Evolutionary conservation across 2,329 filamentous ascomycete species (phyloP), one percentile per base, ranked within the genome.

Genomic region (Helminthosporium solani): DNA sequence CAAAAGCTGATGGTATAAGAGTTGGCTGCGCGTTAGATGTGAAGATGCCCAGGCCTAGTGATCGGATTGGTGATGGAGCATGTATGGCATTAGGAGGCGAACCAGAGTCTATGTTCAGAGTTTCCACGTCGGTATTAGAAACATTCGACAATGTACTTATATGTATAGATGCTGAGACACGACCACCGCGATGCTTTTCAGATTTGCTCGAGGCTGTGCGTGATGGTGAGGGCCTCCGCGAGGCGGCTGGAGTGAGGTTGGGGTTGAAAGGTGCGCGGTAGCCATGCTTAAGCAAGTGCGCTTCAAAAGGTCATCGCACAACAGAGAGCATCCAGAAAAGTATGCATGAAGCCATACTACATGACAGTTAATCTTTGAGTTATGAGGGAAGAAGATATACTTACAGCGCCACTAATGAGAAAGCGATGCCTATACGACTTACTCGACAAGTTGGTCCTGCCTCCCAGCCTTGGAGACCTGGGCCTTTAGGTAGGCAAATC

Each of bases 281-380:
- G 16, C 52, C 55, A 18, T 60, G 54, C 14, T 57, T 64, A 40
- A 68, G 58, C 1, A 70, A 43, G 44, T 65, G 61, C 9, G 68
- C 67, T 45, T 71, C 68, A 36, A 71, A 71, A 1, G 68, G 68
- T 20, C 67, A 66, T 11, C 62, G 56, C 7, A 68, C 58, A 7
- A 57, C 50, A 18, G 61, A 57, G 21, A 71, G 61, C 34, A 69
- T 60, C 8, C 56, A 59, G 33, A 71, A 71, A 9, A 70, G 50
- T 3, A 50, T 52, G 31, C 55, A 61, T 3, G 68, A 68, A 11
- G 61, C 58, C 18, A 64, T 46, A 9, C 68, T 71, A 20, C 12
- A 20, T 7, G 15, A 21, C 16, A 12, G 8, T 36, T 20, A 36
- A 11, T 9, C 20, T 12, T 18, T 58, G 16, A 49, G 37, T 15